Evolutionary conservation across 176 grass and related monocot species (phyloP).

Genomic region (Tillandsia leiboldiana): DNA sequence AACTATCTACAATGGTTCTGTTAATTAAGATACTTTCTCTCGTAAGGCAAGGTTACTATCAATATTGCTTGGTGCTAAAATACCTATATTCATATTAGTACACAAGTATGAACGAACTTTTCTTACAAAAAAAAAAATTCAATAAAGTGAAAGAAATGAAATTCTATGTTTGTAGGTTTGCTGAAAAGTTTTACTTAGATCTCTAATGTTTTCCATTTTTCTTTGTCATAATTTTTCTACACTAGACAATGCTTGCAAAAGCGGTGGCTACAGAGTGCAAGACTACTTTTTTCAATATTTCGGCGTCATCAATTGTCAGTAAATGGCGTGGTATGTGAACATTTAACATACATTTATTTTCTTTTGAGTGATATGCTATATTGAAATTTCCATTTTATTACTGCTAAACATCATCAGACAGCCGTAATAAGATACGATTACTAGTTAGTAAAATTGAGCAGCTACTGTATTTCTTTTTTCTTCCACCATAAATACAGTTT

Average conservation of each 20-base stretch:
- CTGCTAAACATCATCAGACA: neutral
- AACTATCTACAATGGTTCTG: too few species aligned
- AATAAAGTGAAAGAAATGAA: too few species aligned
- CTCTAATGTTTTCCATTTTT: neutral
- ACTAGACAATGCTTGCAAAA: slow-evolving; percentile 97
- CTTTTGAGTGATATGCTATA: neutral
- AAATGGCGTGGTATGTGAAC: slow-evolving; percentile 69
- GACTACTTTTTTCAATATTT: slow-evolving; percentile 97
- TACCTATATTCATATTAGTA: too few species aligned
- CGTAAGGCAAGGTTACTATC: too few species aligned
- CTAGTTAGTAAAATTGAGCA: neutral
- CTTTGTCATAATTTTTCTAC: slow-evolving; percentile 9
- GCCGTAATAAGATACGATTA: neutral
- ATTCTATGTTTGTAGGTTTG: too few species aligned
- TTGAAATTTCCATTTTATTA: neutral
- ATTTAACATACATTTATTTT: neutral
- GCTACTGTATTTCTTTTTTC: too few species aligned
- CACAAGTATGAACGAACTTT: too few species aligned
- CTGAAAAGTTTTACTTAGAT: neutral
- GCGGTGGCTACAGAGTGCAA: slow-evolving; percentile 96
- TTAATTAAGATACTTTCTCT: too few species aligned
- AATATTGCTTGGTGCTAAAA: too few species aligned
- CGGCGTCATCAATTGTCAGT: slow-evolving; percentile 88
- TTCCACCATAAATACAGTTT: too few species aligned
- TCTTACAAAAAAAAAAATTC: too few species aligned